Percentiles rank a stretch among this genome's conserved stretches.
Evolutionary conservation across 345 rosid genomes (phyloP).

Genomic region (Citrus cavaleriei): DNA sequence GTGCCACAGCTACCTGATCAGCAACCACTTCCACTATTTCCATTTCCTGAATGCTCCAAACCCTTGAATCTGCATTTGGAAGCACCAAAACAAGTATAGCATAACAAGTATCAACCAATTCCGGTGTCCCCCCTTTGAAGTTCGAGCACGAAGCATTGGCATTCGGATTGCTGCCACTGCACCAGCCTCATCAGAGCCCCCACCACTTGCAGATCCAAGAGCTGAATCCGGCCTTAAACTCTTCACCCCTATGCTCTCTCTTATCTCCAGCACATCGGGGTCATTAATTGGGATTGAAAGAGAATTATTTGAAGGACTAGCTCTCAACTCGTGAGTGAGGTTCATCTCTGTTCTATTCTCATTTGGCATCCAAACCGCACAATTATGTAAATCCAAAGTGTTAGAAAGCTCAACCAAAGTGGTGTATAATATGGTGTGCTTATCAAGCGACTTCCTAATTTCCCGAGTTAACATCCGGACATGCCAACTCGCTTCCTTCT

Average conservation of each 20-base stretch:
- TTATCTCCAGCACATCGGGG: slow-evolving; percentile 61
- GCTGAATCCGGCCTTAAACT: slow-evolving; percentile 57
- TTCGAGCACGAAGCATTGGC: slow-evolving; percentile 89
- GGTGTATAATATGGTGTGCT: slow-evolving; percentile 74
- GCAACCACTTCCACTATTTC: slow-evolving; percentile 96
- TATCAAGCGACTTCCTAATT: slow-evolving; percentile 85
- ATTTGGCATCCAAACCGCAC: slow-evolving; percentile 97
- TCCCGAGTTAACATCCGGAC: slow-evolving; percentile 85
- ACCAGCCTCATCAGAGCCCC: slow-evolving; percentile 55
- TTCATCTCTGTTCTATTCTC: slow-evolving; percentile 62
- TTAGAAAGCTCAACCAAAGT: slow-evolving; percentile 88
- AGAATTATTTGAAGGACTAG: slow-evolving; percentile 33
- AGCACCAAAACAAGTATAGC: slow-evolving; percentile 86
- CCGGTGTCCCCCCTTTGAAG: slow-evolving; percentile 94
- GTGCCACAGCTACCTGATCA: slow-evolving; percentile 97
- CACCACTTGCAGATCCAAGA: slow-evolving; percentile 68
- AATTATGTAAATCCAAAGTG: slow-evolving; percentile 81
- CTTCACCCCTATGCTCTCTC: slow-evolving; percentile 57
- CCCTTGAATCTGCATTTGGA: slow-evolving; percentile 44
- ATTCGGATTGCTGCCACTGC: slow-evolving; percentile 84
- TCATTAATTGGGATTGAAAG: slow-evolving; percentile 47
- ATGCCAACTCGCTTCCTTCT: slow-evolving; percentile 82
- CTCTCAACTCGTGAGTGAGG: slow-evolving; percentile 68
- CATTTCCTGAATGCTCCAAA: slow-evolving; percentile 66
- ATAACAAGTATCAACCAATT: slow-evolving; percentile 62